Conservation (phyloP, 106 monocot species). For the Agapanthus africanus region DNA sequence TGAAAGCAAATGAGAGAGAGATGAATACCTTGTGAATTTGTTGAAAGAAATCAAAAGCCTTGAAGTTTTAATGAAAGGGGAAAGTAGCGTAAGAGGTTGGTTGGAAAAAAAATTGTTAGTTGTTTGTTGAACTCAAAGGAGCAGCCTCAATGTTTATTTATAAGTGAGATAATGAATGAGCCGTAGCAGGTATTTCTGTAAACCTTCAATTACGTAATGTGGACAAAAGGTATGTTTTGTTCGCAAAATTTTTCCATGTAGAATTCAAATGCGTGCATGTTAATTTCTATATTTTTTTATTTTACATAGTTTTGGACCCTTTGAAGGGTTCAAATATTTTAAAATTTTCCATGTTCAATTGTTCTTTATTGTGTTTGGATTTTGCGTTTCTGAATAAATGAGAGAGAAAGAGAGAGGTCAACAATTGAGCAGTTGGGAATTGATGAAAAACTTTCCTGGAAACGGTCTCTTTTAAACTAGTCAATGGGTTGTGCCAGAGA, state of each 20-base stretch:
- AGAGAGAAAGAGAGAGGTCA: background rate
- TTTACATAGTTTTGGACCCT: background rate
- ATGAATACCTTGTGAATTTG: background rate
- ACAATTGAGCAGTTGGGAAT: too few relatives aligned
- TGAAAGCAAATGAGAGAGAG: background rate
- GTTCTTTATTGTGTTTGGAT: background rate
- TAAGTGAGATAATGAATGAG: background rate
- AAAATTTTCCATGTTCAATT: background rate
- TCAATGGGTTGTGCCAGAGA: too few relatives aligned
- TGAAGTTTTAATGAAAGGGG: background rate
- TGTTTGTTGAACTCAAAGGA: background rate
- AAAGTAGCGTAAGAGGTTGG: background rate
- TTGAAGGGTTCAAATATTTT: background rate
- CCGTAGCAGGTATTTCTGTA: background rate
- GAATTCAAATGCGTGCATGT: background rate
- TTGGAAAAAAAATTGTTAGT: background rate
- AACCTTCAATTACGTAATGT: background rate
- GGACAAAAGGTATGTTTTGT: background rate
- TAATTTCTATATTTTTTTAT: background rate
- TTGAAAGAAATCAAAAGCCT: background rate
- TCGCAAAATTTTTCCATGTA: background rate
- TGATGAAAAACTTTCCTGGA: too few relatives aligned
- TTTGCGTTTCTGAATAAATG: background rate
- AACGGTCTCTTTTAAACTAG: too few relatives aligned
- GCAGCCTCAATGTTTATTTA: background rate